Evolutionary conservation across 257 asterid species (phyloP).

Genomic region (Solanum pinnatisectum): DNA sequence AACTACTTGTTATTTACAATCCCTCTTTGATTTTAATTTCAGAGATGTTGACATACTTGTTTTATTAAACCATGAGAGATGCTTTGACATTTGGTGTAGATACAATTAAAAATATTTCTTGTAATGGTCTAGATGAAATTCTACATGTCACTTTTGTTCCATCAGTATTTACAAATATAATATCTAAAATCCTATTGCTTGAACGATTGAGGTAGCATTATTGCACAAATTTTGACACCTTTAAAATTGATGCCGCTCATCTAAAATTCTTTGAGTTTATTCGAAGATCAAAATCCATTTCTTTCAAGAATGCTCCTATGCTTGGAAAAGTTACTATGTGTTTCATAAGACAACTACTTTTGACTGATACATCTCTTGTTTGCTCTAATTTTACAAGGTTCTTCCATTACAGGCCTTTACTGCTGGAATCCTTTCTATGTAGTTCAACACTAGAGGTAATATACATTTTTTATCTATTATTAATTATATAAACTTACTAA

Average conservation of each 20-base stretch:
- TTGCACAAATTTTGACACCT: neutral
- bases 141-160: neutral
- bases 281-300: neutral
- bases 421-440: no score
- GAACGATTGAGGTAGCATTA: neutral
- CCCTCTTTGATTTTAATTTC: no score
- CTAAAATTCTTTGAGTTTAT: neutral
- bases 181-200: neutral
- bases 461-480: no score
- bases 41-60: no score
- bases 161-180: neutral
- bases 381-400: conserved; percentile 36
- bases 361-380: conserved; percentile 20
- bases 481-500: no score
- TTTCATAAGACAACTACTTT: conserved; percentile 31
- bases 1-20: no score
- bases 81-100: no score
- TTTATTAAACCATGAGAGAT: no score
- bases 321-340: conserved; percentile 15
- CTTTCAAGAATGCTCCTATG: neutral
- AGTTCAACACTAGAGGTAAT: no score
- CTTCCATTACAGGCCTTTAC: no score
- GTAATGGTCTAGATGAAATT: neutral
- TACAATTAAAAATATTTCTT: no score
- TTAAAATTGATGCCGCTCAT: neutral